phyloP scores from a whole-genome alignment of 306 rosid species.

The Lupinus albus region DNA sequence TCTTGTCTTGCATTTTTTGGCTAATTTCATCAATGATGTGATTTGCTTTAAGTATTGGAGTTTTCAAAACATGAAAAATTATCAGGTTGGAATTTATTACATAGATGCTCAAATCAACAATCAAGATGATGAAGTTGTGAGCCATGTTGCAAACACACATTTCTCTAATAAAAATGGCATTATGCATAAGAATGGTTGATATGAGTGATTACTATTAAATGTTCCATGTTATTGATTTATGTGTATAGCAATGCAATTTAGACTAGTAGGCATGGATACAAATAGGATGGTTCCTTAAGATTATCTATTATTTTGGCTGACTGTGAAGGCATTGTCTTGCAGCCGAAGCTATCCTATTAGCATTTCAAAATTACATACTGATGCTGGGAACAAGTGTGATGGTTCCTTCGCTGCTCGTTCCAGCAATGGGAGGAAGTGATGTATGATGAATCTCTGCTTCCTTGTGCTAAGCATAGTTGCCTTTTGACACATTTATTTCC shows the following conservation, averaged over 20 bases:
- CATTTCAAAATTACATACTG: slow-evolving; percentile 94
- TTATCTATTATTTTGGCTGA: slow-evolving; percentile 33
- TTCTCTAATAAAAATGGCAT: not conserved
- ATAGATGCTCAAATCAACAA: not conserved
- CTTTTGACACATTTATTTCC: not conserved
- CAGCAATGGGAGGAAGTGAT: slow-evolving; percentile 89
- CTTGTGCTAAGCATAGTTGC: slow-evolving; percentile 16
- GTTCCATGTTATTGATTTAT: not conserved
- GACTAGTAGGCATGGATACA: not conserved
- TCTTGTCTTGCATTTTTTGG: not conserved
- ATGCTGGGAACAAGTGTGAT: slow-evolving; percentile 94
- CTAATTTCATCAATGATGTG: slow-evolving; percentile 26
- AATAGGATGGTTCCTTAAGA: slow-evolving; percentile 3
- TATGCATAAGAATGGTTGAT: not conserved
- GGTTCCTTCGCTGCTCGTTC: slow-evolving; percentile 85
- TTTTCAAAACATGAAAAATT: not conserved
- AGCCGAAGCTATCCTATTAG: slow-evolving; percentile 85
- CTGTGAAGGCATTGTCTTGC: slow-evolving; percentile 49
- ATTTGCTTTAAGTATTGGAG: slow-evolving; percentile 33
- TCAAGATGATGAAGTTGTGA: not conserved
- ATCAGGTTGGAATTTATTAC: not conserved
- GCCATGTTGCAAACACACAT: not conserved
- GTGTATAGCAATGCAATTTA: slow-evolving; percentile 17
- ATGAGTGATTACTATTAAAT: not conserved
- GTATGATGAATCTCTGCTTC: slow-evolving; percentile 52